These are phyloP conservation scores for Oxytropis ochrocephala DNA, from an alignment of 306 rosid genomes.

Conservation along the genomic window DNA sequence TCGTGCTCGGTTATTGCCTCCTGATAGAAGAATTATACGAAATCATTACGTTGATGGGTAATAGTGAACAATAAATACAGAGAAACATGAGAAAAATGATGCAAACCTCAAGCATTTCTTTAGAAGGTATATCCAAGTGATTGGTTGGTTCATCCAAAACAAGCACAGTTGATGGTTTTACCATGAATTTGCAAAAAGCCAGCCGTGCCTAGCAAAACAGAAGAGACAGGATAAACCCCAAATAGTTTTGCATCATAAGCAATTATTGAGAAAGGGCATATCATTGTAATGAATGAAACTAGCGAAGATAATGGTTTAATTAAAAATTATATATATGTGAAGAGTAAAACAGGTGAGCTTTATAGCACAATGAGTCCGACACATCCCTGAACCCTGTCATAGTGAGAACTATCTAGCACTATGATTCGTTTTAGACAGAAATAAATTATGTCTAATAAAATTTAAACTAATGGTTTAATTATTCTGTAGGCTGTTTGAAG, in stretches of 20 bases:
- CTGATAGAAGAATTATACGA: slow-evolving; percentile 42
- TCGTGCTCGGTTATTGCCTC: slow-evolving; percentile 79
- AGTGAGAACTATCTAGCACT: neutral
- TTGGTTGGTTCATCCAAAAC: slow-evolving; percentile 96
- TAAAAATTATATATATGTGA: neutral
- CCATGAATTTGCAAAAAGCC: slow-evolving; percentile 98
- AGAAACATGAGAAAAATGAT: slow-evolving; percentile 7
- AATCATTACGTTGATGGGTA: slow-evolving; percentile 5
- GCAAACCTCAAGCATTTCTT: slow-evolving; percentile 96
- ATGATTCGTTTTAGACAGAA: neutral
- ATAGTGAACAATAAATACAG: neutral
- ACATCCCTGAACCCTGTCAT: neutral
- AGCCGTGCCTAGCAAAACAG: slow-evolving; percentile 73
- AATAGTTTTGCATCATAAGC: slow-evolving; percentile 7
- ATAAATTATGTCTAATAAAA: neutral
- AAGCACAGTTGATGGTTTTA: slow-evolving; percentile 80
- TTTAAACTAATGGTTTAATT: neutral
- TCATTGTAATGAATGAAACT: neutral
- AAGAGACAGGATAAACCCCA: slow-evolving; percentile 11
- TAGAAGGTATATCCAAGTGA: slow-evolving; percentile 98
- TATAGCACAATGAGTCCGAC: neutral
- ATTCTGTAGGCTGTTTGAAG: neutral
- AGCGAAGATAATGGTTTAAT: neutral
- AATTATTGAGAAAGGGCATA: neutral
- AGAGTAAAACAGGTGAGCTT: neutral